Percentiles rank a stretch among this genome's conserved stretches.
These are phyloP conservation scores for Pythium scleroteichum DNA, from an alignment of 352 stramenopile species.

Conservation along the genomic window DNA sequence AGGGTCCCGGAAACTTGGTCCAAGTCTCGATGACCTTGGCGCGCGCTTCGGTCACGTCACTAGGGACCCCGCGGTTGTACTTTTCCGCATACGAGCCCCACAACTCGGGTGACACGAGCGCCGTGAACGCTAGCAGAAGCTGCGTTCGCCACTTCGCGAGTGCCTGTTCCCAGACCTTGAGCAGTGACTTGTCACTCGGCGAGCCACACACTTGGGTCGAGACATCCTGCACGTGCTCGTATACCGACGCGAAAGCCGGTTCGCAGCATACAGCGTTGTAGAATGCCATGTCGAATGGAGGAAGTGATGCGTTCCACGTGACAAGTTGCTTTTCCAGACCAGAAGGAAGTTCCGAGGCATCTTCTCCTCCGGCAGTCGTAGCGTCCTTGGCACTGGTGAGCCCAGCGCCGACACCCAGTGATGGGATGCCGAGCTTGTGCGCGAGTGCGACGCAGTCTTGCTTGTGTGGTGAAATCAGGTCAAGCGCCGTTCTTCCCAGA, in stretches of 20 bases:
- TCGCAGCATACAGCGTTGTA: slow-evolving; percentile 82
- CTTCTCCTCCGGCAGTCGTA: slow-evolving; percentile 58
- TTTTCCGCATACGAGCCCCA: slow-evolving; percentile 71
- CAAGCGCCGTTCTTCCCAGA: slow-evolving; percentile 62
- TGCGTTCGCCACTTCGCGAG: slow-evolving; percentile 62
- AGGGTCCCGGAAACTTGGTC: slow-evolving; percentile 47
- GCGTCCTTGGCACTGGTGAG: slow-evolving; percentile 19
- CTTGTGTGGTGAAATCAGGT: slow-evolving; percentile 59
- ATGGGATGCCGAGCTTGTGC: slow-evolving; percentile 55
- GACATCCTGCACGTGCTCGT: slow-evolving; percentile 64
- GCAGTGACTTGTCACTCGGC: slow-evolving; percentile 32
- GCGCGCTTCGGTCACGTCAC: slow-evolving; percentile 40
- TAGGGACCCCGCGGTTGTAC: slow-evolving; percentile 47
- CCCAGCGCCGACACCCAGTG: slow-evolving; percentile 22
- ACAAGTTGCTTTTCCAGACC: slow-evolving; percentile 42
- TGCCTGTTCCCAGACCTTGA: slow-evolving; percentile 52
- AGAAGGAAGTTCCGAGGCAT: slow-evolving; percentile 53
- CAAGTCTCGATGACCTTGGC: slow-evolving; percentile 44
- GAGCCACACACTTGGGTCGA: slow-evolving; percentile 46
- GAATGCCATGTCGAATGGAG: slow-evolving; percentile 74
- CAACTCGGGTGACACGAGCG: slow-evolving; percentile 61
- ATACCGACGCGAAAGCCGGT: slow-evolving; percentile 54
- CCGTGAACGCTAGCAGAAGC: slow-evolving; percentile 66
- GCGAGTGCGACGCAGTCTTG: slow-evolving; percentile 59
- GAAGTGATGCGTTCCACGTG: slow-evolving; percentile 72